Evolutionary conservation across 1,139 yeast species (phyloP).

Genomic region (Candida albicans): DNA sequence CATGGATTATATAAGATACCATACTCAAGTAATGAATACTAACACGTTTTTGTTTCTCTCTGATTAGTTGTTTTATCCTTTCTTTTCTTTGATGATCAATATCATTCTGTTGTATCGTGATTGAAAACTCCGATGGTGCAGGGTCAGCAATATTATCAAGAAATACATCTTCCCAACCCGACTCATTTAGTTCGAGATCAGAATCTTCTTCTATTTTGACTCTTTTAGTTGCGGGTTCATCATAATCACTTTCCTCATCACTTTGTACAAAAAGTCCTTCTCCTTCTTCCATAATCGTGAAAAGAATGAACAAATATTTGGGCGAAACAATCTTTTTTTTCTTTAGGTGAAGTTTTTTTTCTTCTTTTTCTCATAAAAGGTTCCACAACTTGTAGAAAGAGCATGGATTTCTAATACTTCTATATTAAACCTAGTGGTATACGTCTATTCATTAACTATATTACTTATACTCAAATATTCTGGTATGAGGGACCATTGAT

Average conservation of each 20-base stretch:
- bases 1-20: slow-evolving; percentile 26
- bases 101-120: slow-evolving; percentile 8
- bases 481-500: slow-evolving; percentile 34
- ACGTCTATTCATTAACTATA: slow-evolving; percentile 26
- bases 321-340: background rate
- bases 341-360: background rate
- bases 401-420: no score
- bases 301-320: background rate
- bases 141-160: slow-evolving; percentile 2
- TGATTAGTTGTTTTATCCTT: slow-evolving; percentile 11
- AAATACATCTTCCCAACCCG: slow-evolving; percentile 26
- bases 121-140: slow-evolving; percentile 12
- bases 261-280: slow-evolving; percentile 8
- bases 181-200: slow-evolving; percentile 12
- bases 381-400: no score
- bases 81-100: slow-evolving; percentile 8
- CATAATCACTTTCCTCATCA: slow-evolving; percentile 11
- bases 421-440: background rate
- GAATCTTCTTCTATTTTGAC: slow-evolving; percentile 8
- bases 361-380: slow-evolving; percentile 5
- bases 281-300: background rate
- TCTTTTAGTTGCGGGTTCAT: slow-evolving; percentile 8
- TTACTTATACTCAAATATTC: slow-evolving; percentile 37
- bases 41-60: slow-evolving; percentile 14
- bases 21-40: slow-evolving; percentile 29